Percentiles rank a stretch among this genome's conserved stretches.
Evolutionary conservation across 352 stramenopile species (phyloP).

Genomic region (Paralagenidium karlingii): DNA sequence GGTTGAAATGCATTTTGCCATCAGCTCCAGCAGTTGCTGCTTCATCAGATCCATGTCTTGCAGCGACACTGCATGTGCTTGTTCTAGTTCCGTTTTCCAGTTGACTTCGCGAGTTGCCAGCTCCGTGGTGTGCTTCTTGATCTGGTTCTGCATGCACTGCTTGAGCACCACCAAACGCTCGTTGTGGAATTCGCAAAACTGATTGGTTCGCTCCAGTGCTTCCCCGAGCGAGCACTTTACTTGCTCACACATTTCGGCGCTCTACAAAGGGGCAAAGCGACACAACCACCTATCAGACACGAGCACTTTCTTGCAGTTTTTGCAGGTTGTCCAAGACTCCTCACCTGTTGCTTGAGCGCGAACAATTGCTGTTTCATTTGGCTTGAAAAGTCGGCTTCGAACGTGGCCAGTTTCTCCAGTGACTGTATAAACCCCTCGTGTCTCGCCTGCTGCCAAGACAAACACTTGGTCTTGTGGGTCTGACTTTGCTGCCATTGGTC

Average conservation of each 20-base stretch:
- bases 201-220: background rate
- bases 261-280: no score
- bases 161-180: conserved; percentile 32
- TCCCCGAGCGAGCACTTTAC: no score
- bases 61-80: conserved; percentile 20
- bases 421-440: conserved; percentile 5
- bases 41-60: conserved; percentile 30
- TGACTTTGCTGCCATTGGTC: no score
- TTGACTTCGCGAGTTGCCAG: conserved; percentile 19
- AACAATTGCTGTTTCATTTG: background rate
- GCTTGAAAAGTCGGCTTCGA: conserved; percentile 12
- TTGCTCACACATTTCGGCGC: no score
- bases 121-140: conserved; percentile 26
- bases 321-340: background rate
- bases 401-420: conserved; percentile 6
- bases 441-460: no score
- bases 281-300: no score
- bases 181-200: conserved; percentile 9
- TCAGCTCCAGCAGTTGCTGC: conserved; percentile 20
- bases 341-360: background rate
- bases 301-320: background rate
- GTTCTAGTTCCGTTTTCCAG: conserved; percentile 15
- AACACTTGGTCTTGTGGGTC: no score
- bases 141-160: conserved; percentile 23
- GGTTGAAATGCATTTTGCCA: conserved; percentile 27